A percentile compares a stretch with the other conserved stretches of the same genome.
Conservation (phyloP, 306 rosid genomes). For the Begonia loranthoides region DNA sequence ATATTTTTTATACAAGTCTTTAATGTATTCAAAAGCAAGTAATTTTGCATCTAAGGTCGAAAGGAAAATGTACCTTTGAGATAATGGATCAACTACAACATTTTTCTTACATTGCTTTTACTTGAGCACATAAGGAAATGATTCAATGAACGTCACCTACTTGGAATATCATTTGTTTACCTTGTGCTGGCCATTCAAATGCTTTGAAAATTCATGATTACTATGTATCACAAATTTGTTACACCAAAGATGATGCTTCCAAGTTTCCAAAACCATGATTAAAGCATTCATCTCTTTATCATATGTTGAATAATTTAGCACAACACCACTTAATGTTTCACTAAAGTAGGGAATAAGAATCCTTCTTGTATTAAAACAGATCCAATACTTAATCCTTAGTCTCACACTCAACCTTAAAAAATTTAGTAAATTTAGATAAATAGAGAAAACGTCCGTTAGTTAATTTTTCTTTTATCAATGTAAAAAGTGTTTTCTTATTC, state of each 20-base stretch:
- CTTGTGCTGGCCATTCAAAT: neutral
- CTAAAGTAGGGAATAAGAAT: no score
- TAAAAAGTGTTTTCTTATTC: no score
- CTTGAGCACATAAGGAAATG: neutral
- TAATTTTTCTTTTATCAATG: no score
- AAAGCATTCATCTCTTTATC: neutral
- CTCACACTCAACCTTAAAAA: no score
- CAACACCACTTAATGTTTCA: no score
- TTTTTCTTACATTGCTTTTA: no score
- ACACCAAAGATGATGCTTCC: neutral
- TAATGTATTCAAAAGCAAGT: neutral
- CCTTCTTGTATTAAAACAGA: no score
- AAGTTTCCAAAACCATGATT: neutral
- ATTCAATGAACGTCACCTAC: constrained; percentile 1
- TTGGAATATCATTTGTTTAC: neutral
- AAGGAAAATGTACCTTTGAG: no score
- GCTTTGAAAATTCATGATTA: neutral
- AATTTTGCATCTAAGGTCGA: constrained; percentile 4
- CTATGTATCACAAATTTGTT: neutral
- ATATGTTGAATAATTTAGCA: neutral
- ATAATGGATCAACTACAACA: no score
- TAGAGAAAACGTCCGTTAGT: no score
- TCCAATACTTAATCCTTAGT: no score
- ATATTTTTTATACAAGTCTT: neutral
- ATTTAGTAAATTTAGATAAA: no score